These are phyloP conservation scores for Kluyveromyces nonfermentans DNA, from an alignment of 805 yeast genomes.

Conservation along the genomic window DNA sequence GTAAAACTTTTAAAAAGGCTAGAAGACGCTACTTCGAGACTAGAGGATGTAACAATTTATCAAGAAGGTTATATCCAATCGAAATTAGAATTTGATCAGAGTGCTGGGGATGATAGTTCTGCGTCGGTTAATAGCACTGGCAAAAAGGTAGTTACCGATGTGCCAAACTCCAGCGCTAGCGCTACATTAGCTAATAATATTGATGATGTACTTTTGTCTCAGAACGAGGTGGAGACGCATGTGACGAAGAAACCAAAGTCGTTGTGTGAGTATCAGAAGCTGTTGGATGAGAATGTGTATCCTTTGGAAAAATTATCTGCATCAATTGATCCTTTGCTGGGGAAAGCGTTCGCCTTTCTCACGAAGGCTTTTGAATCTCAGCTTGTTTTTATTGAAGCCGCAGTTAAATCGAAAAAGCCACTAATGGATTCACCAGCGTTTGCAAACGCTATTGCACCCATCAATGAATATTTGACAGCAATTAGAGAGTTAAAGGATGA, in stretches of 20 bases:
- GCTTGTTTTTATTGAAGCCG: conserved; percentile 49
- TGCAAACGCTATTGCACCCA: conserved; percentile 53
- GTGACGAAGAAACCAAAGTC: conserved; percentile 30
- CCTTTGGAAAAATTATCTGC: conserved; percentile 44
- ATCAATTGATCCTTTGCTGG: conserved; percentile 40
- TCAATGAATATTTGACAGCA: conserved; percentile 48
- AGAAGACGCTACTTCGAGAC: conserved; percentile 88
- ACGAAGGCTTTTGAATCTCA: conserved; percentile 50
- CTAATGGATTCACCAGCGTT: conserved; percentile 45
- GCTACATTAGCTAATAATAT: neutral
- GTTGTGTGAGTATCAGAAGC: conserved; percentile 43
- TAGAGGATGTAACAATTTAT: conserved; percentile 77
- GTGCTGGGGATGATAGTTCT: conserved; percentile 8
- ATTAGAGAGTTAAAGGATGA: conserved; percentile 62
- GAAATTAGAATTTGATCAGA: conserved; percentile 16
- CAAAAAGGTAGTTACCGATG: neutral
- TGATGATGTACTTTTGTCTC: conserved; percentile 3
- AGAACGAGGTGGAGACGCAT: conserved; percentile 6
- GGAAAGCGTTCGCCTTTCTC: conserved; percentile 37
- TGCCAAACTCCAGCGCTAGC: neutral
- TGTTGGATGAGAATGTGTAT: conserved; percentile 42
- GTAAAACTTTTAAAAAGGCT: conserved; percentile 73
- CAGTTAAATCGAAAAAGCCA: conserved; percentile 56
- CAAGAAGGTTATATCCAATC: conserved; percentile 50
- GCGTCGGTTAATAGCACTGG: conserved; percentile 8